These are phyloP conservation scores for Brassica cretica DNA, from an alignment of 345 rosid genomes.

Conservation along the genomic window DNA sequence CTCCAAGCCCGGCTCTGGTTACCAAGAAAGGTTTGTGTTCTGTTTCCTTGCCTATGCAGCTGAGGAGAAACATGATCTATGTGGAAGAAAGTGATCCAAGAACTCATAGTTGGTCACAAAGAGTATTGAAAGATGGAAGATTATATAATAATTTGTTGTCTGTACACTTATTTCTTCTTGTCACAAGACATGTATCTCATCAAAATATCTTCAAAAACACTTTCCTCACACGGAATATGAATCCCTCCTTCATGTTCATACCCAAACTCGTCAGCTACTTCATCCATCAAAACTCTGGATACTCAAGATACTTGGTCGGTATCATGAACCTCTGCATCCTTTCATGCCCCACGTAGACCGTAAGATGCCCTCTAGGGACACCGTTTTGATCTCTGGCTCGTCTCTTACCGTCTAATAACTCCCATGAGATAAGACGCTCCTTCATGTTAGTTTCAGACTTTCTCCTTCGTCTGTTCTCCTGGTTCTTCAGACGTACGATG, in stretches of 20 bases:
- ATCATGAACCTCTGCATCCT: conserved; percentile 58
- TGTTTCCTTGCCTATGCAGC: conserved; percentile 8
- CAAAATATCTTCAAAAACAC: conserved; percentile 55
- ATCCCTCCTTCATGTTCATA: conserved; percentile 59
- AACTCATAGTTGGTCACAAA: neutral
- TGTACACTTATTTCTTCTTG: conserved; percentile 36
- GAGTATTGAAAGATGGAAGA: neutral
- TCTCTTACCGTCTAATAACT: conserved; percentile 37
- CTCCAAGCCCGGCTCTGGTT: too few relatives aligned
- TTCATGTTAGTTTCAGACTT: conserved; percentile 14
- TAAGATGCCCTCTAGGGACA: conserved; percentile 59
- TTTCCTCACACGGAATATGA: conserved; percentile 60
- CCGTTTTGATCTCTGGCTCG: conserved; percentile 25
- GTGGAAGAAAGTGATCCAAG: neutral
- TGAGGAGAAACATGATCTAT: conserved; percentile 1
- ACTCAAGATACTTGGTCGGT: conserved; percentile 50
- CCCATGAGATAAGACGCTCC: conserved; percentile 38
- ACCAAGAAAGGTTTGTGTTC: conserved; percentile 5
- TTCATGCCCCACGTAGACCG: conserved; percentile 59
- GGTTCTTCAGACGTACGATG: conserved; percentile 30
- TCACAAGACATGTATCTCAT: conserved; percentile 38
- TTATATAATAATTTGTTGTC: neutral
- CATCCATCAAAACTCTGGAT: conserved; percentile 66
- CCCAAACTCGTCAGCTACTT: conserved; percentile 62
- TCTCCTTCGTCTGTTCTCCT: conserved; percentile 34